Conservation (phyloP, 73 alveolate genomes). For the Paramecium pentaurelia region DNA sequence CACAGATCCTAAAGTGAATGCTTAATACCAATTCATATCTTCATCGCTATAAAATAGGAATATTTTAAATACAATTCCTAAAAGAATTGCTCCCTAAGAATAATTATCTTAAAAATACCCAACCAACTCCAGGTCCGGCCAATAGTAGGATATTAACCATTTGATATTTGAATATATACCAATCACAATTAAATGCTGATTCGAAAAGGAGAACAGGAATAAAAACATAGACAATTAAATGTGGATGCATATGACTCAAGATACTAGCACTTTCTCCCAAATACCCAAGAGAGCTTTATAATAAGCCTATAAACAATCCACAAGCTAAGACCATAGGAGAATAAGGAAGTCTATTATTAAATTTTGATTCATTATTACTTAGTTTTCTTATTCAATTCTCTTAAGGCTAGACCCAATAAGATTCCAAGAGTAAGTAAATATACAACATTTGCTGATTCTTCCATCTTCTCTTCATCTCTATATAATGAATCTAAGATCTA, state of each 20-base stretch:
- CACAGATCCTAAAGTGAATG: slow-evolving; percentile 69
- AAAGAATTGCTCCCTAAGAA: slow-evolving; percentile 58
- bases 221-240: slow-evolving; percentile 54
- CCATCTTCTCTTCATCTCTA: slow-evolving; percentile 48
- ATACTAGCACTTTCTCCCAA: slow-evolving; percentile 52
- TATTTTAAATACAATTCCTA: slow-evolving; percentile 61
- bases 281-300: slow-evolving; percentile 21
- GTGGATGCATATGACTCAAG: slow-evolving; percentile 63
- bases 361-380: not conserved
- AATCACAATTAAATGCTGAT: slow-evolving; percentile 64
- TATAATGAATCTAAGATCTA: not conserved
- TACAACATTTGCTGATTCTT: not conserved
- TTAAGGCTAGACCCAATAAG: slow-evolving; percentile 26
- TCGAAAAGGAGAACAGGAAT: slow-evolving; percentile 64
- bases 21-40: slow-evolving; percentile 66
- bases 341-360: slow-evolving; percentile 53
- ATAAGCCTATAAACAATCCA: slow-evolving; percentile 58
- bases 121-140: slow-evolving; percentile 64
- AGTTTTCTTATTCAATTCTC: slow-evolving; percentile 31
- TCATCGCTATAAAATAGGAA: slow-evolving; percentile 65
- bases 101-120: not conserved
- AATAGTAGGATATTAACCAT: slow-evolving; percentile 45
- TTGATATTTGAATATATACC: slow-evolving; percentile 59
- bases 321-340: slow-evolving; percentile 60
- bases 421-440: slow-evolving; percentile 33